A percentile compares a stretch with the other conserved stretches of the same genome.
Evolutionary conservation across 345 rosid genomes (phyloP).

Genomic region (Gossypium longicalyx): DNA sequence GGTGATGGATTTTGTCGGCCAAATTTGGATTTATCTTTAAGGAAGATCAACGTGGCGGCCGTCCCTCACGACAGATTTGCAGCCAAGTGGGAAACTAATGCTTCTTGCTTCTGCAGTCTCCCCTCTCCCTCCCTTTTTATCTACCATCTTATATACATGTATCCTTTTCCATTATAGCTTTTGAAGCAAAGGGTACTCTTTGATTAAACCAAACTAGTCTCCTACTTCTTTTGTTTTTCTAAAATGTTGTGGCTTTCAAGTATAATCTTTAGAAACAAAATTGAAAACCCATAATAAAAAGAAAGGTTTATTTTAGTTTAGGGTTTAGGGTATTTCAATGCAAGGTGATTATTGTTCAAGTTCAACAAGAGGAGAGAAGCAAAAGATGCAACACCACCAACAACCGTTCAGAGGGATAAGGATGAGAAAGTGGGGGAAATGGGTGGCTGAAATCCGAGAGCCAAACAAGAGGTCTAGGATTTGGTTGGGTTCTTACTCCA

Average conservation of each 20-base stretch:
- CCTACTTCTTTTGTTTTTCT: background rate
- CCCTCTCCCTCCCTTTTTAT: background rate
- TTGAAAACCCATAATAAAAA: background rate
- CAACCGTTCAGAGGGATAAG: slow-evolving; percentile 52
- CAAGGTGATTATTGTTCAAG: slow-evolving; percentile 26
- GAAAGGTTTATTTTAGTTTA: background rate
- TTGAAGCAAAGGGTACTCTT: slow-evolving; percentile 2
- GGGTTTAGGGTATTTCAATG: background rate
- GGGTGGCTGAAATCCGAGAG: slow-evolving; percentile 73
- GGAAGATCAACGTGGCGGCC: slow-evolving; percentile 63
- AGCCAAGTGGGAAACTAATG: slow-evolving; percentile 40
- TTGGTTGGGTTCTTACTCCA: slow-evolving; percentile 66
- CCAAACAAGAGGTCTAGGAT: slow-evolving; percentile 66
- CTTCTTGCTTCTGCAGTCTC: slow-evolving; percentile 10
- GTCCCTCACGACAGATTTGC: slow-evolving; percentile 41
- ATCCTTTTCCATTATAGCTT: background rate
- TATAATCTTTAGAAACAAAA: background rate
- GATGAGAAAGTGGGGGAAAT: slow-evolving; percentile 75
- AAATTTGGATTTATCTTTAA: slow-evolving; percentile 37
- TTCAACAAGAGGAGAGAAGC: slow-evolving; percentile 23
- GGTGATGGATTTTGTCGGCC: slow-evolving; percentile 59
- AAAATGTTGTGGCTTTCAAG: background rate
- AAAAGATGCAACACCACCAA: slow-evolving; percentile 21
- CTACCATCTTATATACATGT: background rate
- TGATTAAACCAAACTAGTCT: slow-evolving; percentile 4